Conservation (phyloP, 768 basidiomycete genomes). For the Tulasnella sp. region DNA sequence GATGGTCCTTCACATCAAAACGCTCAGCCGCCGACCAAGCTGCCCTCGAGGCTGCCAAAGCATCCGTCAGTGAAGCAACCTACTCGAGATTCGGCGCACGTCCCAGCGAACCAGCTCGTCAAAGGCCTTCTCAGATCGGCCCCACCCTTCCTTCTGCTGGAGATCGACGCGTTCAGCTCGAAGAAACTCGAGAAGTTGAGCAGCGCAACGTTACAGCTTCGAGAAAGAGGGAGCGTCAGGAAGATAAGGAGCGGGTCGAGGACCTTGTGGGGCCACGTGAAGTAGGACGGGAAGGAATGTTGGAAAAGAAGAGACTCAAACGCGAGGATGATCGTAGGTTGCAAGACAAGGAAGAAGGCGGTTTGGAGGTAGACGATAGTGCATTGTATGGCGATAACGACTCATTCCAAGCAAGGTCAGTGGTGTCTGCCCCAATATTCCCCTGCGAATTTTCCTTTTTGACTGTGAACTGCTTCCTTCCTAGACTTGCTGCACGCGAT, state of each 20-base stretch:
- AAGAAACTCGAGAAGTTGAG: slow-evolving; percentile 42
- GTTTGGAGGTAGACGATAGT: slow-evolving; percentile 65
- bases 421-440: slow-evolving; percentile 21
- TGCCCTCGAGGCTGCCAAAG: slow-evolving; percentile 47
- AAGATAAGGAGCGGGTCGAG: slow-evolving; percentile 58
- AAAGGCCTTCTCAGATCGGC: slow-evolving; percentile 33
- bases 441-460: slow-evolving; percentile 5
- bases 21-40: slow-evolving; percentile 44
- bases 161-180: slow-evolving; percentile 59
- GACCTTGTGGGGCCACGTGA: slow-evolving; percentile 71
- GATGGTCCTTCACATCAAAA: slow-evolving; percentile 77
- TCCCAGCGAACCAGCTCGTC: slow-evolving; percentile 18
- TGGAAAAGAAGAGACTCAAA: slow-evolving; percentile 73
- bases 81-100: slow-evolving; percentile 21
- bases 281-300: slow-evolving; percentile 69
- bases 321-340: slow-evolving; percentile 62
- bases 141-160: slow-evolving; percentile 58
- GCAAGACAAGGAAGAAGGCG: slow-evolving; percentile 62
- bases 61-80: slow-evolving; percentile 43
- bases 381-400: slow-evolving; percentile 65
- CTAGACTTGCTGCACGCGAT: slow-evolving; percentile 64
- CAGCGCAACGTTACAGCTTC: slow-evolving; percentile 43
- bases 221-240: slow-evolving; percentile 55
- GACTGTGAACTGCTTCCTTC: slow-evolving; percentile 10
- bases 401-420: slow-evolving; percentile 68